Evolutionary conservation across 805 yeast species (phyloP).

Genomic region (Jamesozyma hellenica): DNA sequence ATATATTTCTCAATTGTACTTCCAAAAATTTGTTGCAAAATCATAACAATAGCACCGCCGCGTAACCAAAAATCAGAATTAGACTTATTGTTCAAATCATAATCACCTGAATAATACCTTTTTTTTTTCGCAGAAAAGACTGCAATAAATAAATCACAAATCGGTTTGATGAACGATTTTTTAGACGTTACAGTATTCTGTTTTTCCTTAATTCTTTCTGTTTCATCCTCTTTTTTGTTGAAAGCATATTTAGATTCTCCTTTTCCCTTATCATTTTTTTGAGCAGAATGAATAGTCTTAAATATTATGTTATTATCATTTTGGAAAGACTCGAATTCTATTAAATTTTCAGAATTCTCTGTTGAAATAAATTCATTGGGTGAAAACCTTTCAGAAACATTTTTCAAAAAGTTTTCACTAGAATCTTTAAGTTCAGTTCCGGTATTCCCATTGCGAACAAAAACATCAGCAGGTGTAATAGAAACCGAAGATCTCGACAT

Average conservation of each 20-base stretch:
- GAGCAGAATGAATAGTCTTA: not conserved
- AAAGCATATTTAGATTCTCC: not conserved
- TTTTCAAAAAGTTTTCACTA: no score
- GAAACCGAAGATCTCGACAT: not conserved
- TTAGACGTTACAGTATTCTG: slow-evolving; percentile 3
- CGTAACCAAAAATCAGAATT: slow-evolving; percentile 47
- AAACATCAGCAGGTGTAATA: not conserved
- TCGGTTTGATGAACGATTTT: slow-evolving; percentile 62
- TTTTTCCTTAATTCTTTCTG: no score
- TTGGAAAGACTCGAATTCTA: not conserved
- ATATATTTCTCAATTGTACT: slow-evolving; percentile 72
- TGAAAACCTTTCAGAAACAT: no score
- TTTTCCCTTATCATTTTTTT: not conserved
- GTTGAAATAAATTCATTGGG: no score
- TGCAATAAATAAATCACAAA: slow-evolving; percentile 64
- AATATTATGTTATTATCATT: not conserved
- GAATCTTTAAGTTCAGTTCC: no score
- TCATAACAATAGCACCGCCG: slow-evolving; percentile 72
- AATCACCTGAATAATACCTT: slow-evolving; percentile 29
- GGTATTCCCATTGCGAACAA: no score
- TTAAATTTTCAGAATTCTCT: no score
- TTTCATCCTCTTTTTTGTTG: no score
- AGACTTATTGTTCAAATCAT: not conserved
- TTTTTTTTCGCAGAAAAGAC: slow-evolving; percentile 57
- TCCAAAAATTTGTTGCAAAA: slow-evolving; percentile 78